phyloP scores from a whole-genome alignment of 495 filamentous ascomycete genomes.

The Jackrogersella minutella region DNA sequence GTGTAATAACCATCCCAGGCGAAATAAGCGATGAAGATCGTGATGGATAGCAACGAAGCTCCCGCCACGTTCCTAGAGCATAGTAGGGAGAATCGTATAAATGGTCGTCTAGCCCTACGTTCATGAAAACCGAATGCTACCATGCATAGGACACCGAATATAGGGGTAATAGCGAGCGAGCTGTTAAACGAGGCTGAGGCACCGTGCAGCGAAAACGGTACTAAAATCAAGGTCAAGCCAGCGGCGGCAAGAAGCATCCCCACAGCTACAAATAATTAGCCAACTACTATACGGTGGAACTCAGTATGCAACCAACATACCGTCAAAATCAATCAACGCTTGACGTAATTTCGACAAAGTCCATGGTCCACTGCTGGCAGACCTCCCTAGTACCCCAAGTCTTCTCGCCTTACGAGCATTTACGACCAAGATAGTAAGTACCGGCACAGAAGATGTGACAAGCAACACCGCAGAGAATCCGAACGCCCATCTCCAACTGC shows the following conservation, averaged over 20 bases:
- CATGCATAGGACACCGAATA: constrained; percentile 64
- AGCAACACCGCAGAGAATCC: constrained; percentile 57
- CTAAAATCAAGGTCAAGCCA: constrained; percentile 68
- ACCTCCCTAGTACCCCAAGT: constrained; percentile 57
- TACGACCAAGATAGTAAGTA: constrained; percentile 55
- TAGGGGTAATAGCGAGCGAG: constrained; percentile 52
- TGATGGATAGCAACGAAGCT: constrained; percentile 63
- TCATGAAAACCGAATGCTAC: constrained; percentile 69
- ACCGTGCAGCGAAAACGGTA: constrained; percentile 66
- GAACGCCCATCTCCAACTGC: constrained; percentile 67
- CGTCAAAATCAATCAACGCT: constrained; percentile 69
- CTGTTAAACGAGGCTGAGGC: constrained; percentile 58
- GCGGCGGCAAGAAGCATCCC: constrained; percentile 65
- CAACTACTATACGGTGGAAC: not conserved
- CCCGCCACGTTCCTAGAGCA: constrained; percentile 70
- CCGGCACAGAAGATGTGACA: constrained; percentile 44
- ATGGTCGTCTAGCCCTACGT: constrained; percentile 61
- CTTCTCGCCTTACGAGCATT: constrained; percentile 68
- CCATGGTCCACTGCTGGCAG: constrained; percentile 56
- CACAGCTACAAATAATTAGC: constrained; percentile 44
- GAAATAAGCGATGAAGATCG: constrained; percentile 69
- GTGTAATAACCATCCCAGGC: constrained; percentile 73
- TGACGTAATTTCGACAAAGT: constrained; percentile 56
- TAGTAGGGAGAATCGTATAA: constrained; percentile 68
- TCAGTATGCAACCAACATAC: constrained; percentile 44